phyloP scores from a whole-genome alignment of 805 yeast species.

The Kregervanrija fluxuum region DNA sequence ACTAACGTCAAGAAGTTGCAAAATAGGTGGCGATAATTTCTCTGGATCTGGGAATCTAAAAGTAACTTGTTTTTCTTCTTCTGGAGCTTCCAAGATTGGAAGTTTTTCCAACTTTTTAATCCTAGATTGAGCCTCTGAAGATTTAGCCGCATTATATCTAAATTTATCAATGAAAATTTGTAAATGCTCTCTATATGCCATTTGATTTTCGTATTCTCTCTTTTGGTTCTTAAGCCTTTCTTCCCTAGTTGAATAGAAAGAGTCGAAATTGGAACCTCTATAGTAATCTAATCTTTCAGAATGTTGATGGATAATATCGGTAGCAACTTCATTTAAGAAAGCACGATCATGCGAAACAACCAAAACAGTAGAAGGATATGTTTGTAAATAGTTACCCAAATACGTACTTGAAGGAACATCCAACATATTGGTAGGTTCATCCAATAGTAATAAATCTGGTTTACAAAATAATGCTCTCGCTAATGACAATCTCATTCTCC shows the following conservation, averaged over 20 bases:
- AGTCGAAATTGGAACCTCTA: conserved; percentile 88
- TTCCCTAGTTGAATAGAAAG: conserved; percentile 87
- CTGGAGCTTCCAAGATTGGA: conserved; percentile 90
- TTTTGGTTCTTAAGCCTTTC: conserved; percentile 90
- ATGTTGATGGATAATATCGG: conserved; percentile 97
- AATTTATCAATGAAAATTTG: conserved; percentile 94
- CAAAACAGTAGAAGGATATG: conserved; percentile 85
- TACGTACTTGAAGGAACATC: conserved; percentile 98
- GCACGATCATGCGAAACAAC: conserved; percentile 98
- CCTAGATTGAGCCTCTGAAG: conserved; percentile 96
- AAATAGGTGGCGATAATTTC: conserved; percentile 83
- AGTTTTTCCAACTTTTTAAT: conserved; percentile 93
- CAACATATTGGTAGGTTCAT: conserved; percentile 99
- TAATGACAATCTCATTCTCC: conserved; percentile 99
- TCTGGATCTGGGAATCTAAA: conserved; percentile 97
- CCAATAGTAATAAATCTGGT: conserved; percentile 87
- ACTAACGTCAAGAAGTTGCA: conserved; percentile 78
- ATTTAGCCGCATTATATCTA: conserved; percentile 95
- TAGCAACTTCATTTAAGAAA: conserved; percentile 94
- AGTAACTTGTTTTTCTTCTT: conserved; percentile 75
- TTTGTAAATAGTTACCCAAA: conserved; percentile 80
- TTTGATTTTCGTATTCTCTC: conserved; percentile 95
- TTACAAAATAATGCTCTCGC: conserved; percentile 97
- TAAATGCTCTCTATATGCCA: conserved; percentile 90
- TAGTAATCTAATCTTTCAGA: conserved; percentile 95